Percentiles rank a stretch among this genome's conserved stretches.
phyloP scores from a whole-genome alignment of 257 asterid genomes.

The Lavandula angustifolia region DNA sequence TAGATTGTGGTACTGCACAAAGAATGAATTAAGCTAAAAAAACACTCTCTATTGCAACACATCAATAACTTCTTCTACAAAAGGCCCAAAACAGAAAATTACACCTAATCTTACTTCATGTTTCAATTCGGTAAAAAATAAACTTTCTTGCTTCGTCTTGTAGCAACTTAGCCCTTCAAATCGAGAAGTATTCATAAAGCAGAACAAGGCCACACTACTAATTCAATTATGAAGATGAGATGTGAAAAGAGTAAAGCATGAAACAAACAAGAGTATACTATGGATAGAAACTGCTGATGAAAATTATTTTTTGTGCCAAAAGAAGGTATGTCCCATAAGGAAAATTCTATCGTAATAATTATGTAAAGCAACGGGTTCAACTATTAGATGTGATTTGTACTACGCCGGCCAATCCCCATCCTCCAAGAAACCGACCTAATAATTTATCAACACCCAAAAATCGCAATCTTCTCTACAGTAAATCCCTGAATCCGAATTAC shows the following conservation, averaged over 20 bases:
- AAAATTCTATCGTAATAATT: conserved; percentile 5
- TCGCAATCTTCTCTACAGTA: conserved; percentile 20
- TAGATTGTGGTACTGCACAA: background rate
- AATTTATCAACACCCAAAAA: background rate
- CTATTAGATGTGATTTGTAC: conserved; percentile 14
- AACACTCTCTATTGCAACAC: background rate
- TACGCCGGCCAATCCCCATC: conserved; percentile 22
- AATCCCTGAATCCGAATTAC: conserved; percentile 3
- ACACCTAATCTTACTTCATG: background rate
- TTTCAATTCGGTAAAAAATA: conserved; percentile 6
- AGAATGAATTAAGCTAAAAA: conserved; percentile 10
- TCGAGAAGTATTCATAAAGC: background rate
- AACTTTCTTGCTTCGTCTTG: background rate
- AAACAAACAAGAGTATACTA: background rate
- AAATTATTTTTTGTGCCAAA: conserved; percentile 6
- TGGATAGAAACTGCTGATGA: background rate
- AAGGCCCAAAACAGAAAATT: conserved; percentile 9
- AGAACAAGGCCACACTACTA: conserved; percentile 11
- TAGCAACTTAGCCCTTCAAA: background rate
- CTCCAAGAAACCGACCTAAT: conserved; percentile 24
- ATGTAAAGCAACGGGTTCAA: conserved; percentile 23
- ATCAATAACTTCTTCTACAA: background rate
- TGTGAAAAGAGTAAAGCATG: background rate
- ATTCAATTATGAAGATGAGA: conserved; percentile 26
- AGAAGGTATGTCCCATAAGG: conserved; percentile 13